These are phyloP conservation scores for Trichophyton rubrum DNA, from an alignment of 2,329 filamentous ascomycete species.

Conservation along the genomic window DNA sequence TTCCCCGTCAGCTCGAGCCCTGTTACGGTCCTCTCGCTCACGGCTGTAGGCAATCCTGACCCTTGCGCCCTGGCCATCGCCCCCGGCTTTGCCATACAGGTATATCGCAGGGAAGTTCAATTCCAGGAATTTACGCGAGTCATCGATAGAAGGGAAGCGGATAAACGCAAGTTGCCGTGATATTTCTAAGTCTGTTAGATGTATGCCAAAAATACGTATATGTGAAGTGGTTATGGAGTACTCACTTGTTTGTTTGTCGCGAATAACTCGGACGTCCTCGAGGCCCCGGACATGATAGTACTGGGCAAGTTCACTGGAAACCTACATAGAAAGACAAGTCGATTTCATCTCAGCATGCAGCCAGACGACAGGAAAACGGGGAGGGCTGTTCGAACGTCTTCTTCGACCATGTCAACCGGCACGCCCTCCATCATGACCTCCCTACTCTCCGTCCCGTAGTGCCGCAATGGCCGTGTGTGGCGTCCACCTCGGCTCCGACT, in stretches of 20 bases:
- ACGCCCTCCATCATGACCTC: conserved; percentile 41
- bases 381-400: conserved; percentile 35
- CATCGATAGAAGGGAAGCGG: conserved; percentile 38
- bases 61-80: conserved; percentile 29
- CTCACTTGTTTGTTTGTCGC: conserved; percentile 46
- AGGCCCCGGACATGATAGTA: conserved; percentile 41
- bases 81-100: conserved; percentile 34
- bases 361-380: conserved; percentile 18
- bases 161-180: conserved; percentile 47
- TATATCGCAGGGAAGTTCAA: conserved; percentile 39
- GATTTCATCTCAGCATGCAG: conserved; percentile 27
- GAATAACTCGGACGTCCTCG: conserved; percentile 46
- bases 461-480: conserved; percentile 24
- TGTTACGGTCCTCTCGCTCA: conserved; percentile 40
- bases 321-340: conserved; percentile 36
- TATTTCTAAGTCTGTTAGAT: conserved; percentile 29
- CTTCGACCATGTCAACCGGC: conserved; percentile 38
- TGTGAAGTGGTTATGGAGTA: background rate
- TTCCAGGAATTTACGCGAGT: conserved; percentile 43
- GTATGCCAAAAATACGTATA: conserved; percentile 22
- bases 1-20: conserved; percentile 40
- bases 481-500: conserved; percentile 23
- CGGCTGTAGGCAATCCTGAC: conserved; percentile 43
- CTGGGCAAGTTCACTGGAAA: conserved; percentile 43
- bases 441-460: conserved; percentile 33